A percentile compares a stretch with the other conserved stretches of the same genome.
phyloP scores from a whole-genome alignment of 2,329 filamentous ascomycete species.

The Monilinia fructicola region DNA sequence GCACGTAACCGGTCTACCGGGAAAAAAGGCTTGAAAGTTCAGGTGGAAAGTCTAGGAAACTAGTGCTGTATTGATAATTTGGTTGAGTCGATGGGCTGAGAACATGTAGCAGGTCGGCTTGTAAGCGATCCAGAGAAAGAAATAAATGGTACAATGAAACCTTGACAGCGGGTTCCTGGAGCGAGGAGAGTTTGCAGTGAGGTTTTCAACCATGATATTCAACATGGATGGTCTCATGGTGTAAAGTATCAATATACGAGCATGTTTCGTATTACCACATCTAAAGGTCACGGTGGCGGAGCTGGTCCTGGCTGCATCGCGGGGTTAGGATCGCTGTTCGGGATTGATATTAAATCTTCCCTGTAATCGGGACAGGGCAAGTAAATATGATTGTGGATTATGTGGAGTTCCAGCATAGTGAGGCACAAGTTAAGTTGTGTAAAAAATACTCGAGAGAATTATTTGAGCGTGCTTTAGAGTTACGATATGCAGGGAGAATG shows the following conservation, averaged over 20 bases:
- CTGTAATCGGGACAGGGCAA: neutral
- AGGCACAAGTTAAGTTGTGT: no score
- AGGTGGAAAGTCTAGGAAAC: neutral
- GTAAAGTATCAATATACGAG: neutral
- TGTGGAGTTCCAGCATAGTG: neutral
- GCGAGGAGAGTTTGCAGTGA: neutral
- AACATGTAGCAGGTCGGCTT: neutral
- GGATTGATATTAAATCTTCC: neutral
- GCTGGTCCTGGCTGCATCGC: constrained; percentile 5
- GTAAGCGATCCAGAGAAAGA: neutral
- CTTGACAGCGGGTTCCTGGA: neutral
- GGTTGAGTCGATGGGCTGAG: neutral
- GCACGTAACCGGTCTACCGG: no score
- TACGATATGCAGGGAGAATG: neutral
- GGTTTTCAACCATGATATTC: neutral
- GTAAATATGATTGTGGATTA: neutral
- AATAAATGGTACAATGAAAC: neutral
- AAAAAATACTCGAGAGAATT: neutral
- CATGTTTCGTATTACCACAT: neutral
- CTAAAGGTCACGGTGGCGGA: neutral
- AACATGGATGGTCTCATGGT: neutral
- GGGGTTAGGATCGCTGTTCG: constrained; percentile 13
- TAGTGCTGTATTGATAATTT: neutral
- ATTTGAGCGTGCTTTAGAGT: neutral
- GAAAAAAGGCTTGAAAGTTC: neutral